Evolutionary conservation across 345 rosid genomes (phyloP).

Genomic region (Mercurialis annua): DNA sequence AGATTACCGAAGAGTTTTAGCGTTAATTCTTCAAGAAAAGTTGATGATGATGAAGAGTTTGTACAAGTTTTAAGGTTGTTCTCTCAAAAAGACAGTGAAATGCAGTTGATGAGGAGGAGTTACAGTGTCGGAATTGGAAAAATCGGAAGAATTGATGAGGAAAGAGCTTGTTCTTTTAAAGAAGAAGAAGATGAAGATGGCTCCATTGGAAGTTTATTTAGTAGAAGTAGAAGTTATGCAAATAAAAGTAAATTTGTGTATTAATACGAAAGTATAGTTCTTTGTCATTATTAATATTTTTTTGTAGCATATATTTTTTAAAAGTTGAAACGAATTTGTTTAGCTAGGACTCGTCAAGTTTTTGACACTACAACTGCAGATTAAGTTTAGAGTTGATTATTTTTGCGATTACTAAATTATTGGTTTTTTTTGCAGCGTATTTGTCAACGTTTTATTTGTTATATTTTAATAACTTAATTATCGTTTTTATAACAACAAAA

Average conservation of each 20-base stretch:
- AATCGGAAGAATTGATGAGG: slow-evolving; percentile 49
- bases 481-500: no score
- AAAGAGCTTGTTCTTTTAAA: slow-evolving; percentile 35
- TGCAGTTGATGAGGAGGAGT: slow-evolving; percentile 26
- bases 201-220: background rate
- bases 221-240: slow-evolving; percentile 14
- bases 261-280: no score
- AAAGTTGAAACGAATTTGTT: no score
- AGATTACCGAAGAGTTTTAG: slow-evolving; percentile 34
- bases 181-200: slow-evolving; percentile 33
- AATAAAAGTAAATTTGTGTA: slow-evolving; percentile 7
- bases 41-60: slow-evolving; percentile 16
- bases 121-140: slow-evolving; percentile 48
- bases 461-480: no score
- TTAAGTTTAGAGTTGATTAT: no score
- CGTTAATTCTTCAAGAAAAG: slow-evolving; percentile 22
- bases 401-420: no score
- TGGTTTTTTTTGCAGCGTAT: no score
- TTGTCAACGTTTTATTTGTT: no score
- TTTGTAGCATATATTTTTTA: no score
- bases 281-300: no score
- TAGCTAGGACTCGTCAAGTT: no score
- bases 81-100: slow-evolving; percentile 15
- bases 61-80: slow-evolving; percentile 17
- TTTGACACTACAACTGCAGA: no score